These are phyloP conservation scores for Penicillium parvum DNA, from an alignment of 495 filamentous ascomycete genomes.

Conservation along the genomic window DNA sequence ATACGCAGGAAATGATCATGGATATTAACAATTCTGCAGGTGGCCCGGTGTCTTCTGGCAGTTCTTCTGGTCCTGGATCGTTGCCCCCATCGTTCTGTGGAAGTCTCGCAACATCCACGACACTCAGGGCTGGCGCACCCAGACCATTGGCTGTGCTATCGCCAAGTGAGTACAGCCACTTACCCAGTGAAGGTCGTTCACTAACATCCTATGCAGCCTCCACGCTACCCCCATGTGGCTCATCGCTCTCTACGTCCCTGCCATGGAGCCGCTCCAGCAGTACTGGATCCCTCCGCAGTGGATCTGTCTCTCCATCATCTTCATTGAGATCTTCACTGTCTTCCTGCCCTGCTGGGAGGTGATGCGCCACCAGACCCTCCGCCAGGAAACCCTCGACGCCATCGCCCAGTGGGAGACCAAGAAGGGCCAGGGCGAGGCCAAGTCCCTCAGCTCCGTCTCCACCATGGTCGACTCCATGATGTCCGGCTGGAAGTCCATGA, in stretches of 20 bases:
- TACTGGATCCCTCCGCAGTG: slow-evolving; percentile 55
- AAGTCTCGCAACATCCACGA: slow-evolving; percentile 52
- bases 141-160: slow-evolving; percentile 58
- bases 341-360: slow-evolving; percentile 54
- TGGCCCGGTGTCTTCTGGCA: slow-evolving; percentile 61
- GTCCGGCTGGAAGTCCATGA: slow-evolving; percentile 31
- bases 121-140: slow-evolving; percentile 63
- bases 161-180: slow-evolving; percentile 25
- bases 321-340: slow-evolving; percentile 51
- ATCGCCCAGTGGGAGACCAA: slow-evolving; percentile 33
- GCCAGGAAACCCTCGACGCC: slow-evolving; percentile 33
- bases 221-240: slow-evolving; percentile 66
- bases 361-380: slow-evolving; percentile 45
- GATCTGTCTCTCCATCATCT: slow-evolving; percentile 51
- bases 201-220: slow-evolving; percentile 23
- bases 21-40: slow-evolving; percentile 24
- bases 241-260: slow-evolving; percentile 53
- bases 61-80: slow-evolving; percentile 58
- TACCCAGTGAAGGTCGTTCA: background rate
- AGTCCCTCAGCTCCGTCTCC: slow-evolving; percentile 25
- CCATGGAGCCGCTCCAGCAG: slow-evolving; percentile 49
- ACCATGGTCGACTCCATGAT: slow-evolving; percentile 34
- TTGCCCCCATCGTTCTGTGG: slow-evolving; percentile 46
- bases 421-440: slow-evolving; percentile 28
- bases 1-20: background rate